Evolutionary conservation across 106 monocot genomes (phyloP).

Genomic region (Xerophyta viscosa): DNA sequence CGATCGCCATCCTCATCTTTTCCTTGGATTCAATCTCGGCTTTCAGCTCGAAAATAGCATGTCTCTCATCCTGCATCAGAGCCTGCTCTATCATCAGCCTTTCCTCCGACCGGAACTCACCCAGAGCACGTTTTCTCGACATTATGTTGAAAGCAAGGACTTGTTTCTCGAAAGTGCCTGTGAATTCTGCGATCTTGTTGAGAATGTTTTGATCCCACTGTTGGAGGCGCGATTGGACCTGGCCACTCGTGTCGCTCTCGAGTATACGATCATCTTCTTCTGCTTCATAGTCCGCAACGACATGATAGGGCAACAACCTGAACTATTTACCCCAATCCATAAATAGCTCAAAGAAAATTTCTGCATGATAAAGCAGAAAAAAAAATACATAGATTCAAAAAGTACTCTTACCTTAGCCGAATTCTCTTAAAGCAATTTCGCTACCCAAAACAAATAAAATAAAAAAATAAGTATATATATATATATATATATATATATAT

Average conservation of each 20-base stretch:
- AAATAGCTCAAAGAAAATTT: background rate
- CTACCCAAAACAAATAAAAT: no score
- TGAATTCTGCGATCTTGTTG: conserved; percentile 65
- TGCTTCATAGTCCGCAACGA: conserved; percentile 79
- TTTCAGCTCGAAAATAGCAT: conserved; percentile 30
- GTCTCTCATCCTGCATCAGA: conserved; percentile 64
- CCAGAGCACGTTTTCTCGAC: conserved; percentile 53
- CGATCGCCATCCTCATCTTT: conserved; percentile 69
- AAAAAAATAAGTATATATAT: no score
- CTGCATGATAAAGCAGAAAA: background rate
- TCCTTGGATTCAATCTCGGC: conserved; percentile 59
- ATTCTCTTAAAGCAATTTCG: no score
- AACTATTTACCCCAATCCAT: background rate
- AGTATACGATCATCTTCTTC: conserved; percentile 85
- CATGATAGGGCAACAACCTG: conserved; percentile 83
- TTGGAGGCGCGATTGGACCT: conserved; percentile 53
- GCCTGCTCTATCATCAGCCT: conserved; percentile 79
- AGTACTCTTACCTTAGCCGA: no score
- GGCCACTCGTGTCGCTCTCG: conserved; percentile 65
- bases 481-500: no score
- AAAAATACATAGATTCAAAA: no score
- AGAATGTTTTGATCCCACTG: conserved; percentile 90
- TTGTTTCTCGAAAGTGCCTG: conserved; percentile 76
- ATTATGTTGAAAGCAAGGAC: conserved; percentile 93
- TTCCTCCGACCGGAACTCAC: conserved; percentile 86